phyloP scores from a whole-genome alignment of 2,329 filamentous ascomycete genomes.

The Fonsecaea erecta region DNA sequence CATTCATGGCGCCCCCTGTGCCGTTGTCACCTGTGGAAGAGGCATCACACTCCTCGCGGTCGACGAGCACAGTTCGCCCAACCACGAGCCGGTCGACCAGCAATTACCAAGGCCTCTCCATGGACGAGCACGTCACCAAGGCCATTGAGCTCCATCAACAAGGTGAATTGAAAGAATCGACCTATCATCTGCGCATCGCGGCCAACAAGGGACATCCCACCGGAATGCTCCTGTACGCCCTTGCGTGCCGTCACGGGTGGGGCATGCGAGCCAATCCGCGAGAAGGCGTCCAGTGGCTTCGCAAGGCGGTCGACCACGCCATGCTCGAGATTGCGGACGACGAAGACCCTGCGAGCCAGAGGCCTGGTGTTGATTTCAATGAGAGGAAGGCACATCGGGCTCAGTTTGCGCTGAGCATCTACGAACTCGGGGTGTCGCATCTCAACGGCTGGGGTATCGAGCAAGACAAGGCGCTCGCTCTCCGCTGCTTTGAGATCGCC shows the following conservation, averaged over 20 bases:
- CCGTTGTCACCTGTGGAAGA: slow-evolving; percentile 46
- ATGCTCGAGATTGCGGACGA: slow-evolving; percentile 83
- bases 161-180: slow-evolving; percentile 87
- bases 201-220: slow-evolving; percentile 85
- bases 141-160: slow-evolving; percentile 89
- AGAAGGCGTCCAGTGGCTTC: slow-evolving; percentile 89
- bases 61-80: slow-evolving; percentile 66
- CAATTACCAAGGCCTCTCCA: slow-evolving; percentile 42
- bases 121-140: slow-evolving; percentile 87
- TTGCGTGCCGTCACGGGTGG: slow-evolving; percentile 96
- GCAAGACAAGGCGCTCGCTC: slow-evolving; percentile 83
- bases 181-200: slow-evolving; percentile 90
- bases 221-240: slow-evolving; percentile 92
- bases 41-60: slow-evolving; percentile 60
- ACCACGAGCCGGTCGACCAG: slow-evolving; percentile 40
- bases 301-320: slow-evolving; percentile 84
- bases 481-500: slow-evolving; percentile 95
- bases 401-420: slow-evolving; percentile 93
- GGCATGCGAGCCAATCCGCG: slow-evolving; percentile 90
- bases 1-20: slow-evolving; percentile 23
- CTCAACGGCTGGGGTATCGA: slow-evolving; percentile 98
- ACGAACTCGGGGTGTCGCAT: slow-evolving; percentile 93
- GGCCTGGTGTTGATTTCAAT: slow-evolving; percentile 62
- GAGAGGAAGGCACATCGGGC: slow-evolving; percentile 84
- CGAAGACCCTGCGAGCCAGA: slow-evolving; percentile 62